Base-by-base conservation (phyloP, 306 rosid species). In the Crataegus laevigata region DNA sequence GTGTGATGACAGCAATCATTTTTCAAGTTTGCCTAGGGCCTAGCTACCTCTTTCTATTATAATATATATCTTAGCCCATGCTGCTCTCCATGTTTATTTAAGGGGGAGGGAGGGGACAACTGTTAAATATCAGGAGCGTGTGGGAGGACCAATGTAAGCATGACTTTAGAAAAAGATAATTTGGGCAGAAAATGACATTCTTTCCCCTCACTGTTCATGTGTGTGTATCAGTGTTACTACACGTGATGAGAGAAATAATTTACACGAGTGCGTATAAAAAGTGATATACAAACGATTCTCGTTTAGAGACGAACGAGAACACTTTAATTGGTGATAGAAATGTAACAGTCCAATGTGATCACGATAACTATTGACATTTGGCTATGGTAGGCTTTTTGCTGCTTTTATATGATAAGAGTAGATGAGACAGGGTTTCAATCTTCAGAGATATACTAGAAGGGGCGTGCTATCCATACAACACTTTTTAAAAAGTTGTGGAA, bases 61-160 rank as follows among this genome's bases (percentile, higher is more conserved):
- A 83, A 67, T 26, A 74, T 4, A 59, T 12, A 29, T 55, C 34
- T 21, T 15, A 38, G 79, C 88, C 88, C 91, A 85, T 81, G 29
- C 76, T 70, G 78, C 74, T 64, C 64, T 15, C 22, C 51, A 34
- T 34, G 8, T 34, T 34, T 34, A 34, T 6, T 1, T 34, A 2
- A 6, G 38, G 38, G 38, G 38, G 9, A 34, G 38, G 38, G 38
- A 34, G 38, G 38, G 9, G 9, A 34, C 9, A 6, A 34, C 9
- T 34, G 38, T 34, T 34, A 34, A 34, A 34, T 34, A 34, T 0
- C 52, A 14, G 14, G 19, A 45, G 52, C 19, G 19, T 45, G 52
- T 45, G 19, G 52, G 3, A 45, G 52, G 19, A 34, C 38, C 38
- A 34, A 34, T 34, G 6, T 6, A 34, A 34, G 8, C 8, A 34